Conservation (phyloP, 1,284 basidiomycete genomes). For the Ganoderma leucocontextum region DNA sequence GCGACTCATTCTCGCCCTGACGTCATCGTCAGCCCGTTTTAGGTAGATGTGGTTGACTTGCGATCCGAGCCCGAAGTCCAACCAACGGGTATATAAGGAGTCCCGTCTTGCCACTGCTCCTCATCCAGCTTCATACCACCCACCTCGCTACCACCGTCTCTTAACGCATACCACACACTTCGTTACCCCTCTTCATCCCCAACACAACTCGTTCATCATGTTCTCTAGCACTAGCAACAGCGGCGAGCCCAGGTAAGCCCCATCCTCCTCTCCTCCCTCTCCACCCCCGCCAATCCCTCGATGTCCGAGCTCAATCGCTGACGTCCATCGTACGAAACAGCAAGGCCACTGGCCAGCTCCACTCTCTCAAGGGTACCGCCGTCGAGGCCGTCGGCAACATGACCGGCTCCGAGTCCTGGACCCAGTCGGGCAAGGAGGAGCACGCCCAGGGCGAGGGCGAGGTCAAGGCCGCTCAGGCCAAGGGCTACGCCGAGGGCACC, state of each 20-base stretch:
- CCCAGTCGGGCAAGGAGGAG: conserved; percentile 68
- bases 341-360: conserved; percentile 71
- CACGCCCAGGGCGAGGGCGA: conserved; percentile 73
- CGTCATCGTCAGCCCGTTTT: conserved; percentile 4
- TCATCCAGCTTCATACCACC: conserved; percentile 3
- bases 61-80: background rate
- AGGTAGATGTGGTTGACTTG: conserved; percentile 4
- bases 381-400: conserved; percentile 67
- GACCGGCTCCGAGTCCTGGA: conserved; percentile 56
- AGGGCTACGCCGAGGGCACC: conserved; percentile 65
- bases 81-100: conserved; percentile 3
- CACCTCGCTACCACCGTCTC: background rate
- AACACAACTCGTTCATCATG: conserved; percentile 17
- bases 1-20: background rate
- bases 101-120: background rate
- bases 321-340: conserved; percentile 40
- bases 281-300: too few relatives aligned
- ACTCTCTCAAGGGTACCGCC: conserved; percentile 66
- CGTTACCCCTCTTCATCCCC: background rate
- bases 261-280: background rate
- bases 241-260: conserved; percentile 34
- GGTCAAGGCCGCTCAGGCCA: conserved; percentile 60
- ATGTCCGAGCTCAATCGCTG: background rate
- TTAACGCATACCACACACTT: background rate
- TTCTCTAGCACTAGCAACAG: conserved; percentile 23